These are phyloP conservation scores for Ceratocystis huliohia DNA, from an alignment of 2,329 filamentous ascomycete genomes.

Conservation along the genomic window DNA sequence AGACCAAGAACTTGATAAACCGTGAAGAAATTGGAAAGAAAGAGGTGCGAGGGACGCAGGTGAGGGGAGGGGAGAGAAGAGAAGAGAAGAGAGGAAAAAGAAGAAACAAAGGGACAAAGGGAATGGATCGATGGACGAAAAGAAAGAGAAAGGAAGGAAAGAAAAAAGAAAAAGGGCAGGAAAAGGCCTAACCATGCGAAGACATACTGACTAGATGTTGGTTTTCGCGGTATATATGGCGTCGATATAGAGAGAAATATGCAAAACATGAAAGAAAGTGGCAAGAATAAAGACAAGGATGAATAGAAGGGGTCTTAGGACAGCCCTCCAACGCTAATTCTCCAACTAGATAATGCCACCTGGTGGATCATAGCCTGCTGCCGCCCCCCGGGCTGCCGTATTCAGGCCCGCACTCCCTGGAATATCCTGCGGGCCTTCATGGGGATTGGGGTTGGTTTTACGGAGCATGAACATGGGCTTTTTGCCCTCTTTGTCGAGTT, in stretches of 20 bases:
- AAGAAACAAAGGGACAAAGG: constrained; percentile 4
- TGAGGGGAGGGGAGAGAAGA: background rate
- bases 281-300: background rate
- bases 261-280: constrained; percentile 4
- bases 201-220: background rate
- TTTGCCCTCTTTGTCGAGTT: constrained; percentile 88
- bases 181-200: background rate
- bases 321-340: background rate
- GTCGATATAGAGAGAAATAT: background rate
- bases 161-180: background rate
- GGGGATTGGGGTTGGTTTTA: constrained; percentile 45
- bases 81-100: background rate
- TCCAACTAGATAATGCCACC: constrained; percentile 43
- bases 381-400: constrained; percentile 33
- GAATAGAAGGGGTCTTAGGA: background rate
- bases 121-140: background rate
- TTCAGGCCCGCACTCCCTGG: constrained; percentile 43
- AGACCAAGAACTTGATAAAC: constrained; percentile 6
- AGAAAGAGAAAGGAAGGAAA: background rate
- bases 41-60: background rate
- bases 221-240: background rate
- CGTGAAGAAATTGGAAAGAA: background rate
- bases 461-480: constrained; percentile 99
- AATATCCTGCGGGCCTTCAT: constrained; percentile 34
- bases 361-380: constrained; percentile 43